Conservation (phyloP, 495 filamentous ascomycete genomes). For the Thozetella sp. region DNA sequence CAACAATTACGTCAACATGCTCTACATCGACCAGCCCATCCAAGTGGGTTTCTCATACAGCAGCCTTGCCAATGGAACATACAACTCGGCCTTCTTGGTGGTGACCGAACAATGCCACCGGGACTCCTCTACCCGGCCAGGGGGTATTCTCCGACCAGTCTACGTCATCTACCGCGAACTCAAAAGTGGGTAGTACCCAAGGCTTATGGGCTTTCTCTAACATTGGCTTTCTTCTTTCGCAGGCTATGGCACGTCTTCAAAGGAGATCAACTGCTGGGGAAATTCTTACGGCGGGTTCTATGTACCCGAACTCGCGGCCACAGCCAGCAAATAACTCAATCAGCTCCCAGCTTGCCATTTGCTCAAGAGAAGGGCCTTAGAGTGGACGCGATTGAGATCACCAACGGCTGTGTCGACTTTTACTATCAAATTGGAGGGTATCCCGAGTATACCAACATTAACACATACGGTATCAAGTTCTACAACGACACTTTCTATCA, state of each 20-base stretch:
- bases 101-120: neutral
- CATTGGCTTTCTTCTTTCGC: neutral
- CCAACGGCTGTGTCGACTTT: neutral
- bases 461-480: neutral
- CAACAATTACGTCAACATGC: neutral
- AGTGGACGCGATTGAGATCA: neutral
- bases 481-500: neutral
- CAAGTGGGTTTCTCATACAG: neutral
- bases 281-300: neutral
- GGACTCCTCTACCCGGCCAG: neutral
- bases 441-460: neutral
- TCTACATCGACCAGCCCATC: no score
- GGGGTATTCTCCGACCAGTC: neutral
- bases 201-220: neutral
- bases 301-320: neutral
- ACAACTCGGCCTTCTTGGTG: neutral
- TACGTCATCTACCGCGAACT: neutral
- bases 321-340: neutral
- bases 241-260: neutral
- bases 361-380: neutral
- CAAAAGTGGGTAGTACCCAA: neutral
- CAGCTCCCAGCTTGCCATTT: neutral
- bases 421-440: neutral
- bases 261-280: neutral
- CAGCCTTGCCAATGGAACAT: neutral